Evolutionary conservation across 228 moss, liverwort and hornwort species (phyloP).

Genomic region (Sphagnum fallax): DNA sequence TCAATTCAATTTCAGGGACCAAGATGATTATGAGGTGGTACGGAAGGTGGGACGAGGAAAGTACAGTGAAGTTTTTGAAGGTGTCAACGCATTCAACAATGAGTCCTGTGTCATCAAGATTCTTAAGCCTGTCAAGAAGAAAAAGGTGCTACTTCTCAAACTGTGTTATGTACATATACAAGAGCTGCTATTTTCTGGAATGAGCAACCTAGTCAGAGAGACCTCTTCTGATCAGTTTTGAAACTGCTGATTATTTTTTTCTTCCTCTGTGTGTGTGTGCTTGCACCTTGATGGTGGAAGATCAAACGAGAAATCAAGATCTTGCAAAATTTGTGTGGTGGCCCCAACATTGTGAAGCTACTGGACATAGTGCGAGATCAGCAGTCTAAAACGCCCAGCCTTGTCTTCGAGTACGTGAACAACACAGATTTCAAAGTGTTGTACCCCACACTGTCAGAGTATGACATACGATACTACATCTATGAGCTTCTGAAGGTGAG

Average conservation of each 20-base stretch:
- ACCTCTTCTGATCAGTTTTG: too few relatives aligned
- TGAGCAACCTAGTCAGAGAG: too few relatives aligned
- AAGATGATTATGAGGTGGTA: constrained; percentile 41
- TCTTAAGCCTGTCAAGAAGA: constrained; percentile 40
- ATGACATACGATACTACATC: constrained; percentile 70
- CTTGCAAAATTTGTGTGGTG: constrained; percentile 61
- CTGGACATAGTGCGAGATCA: constrained; percentile 65
- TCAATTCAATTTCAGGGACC: constrained; percentile 13
- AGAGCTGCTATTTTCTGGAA: too few relatives aligned
- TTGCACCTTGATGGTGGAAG: constrained; percentile 4
- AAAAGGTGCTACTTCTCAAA: constrained; percentile 14
- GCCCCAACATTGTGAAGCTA: constrained; percentile 72
- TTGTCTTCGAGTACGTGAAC: constrained; percentile 70
- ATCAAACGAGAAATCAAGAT: constrained; percentile 76
- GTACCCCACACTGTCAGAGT: constrained; percentile 66
- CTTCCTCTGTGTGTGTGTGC: too few relatives aligned
- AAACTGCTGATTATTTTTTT: too few relatives aligned
- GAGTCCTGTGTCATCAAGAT: constrained; percentile 38
- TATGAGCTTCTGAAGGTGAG: constrained; percentile 65
- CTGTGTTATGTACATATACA: too few relatives aligned
- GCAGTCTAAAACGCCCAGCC: constrained; percentile 72
- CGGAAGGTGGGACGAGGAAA: constrained; percentile 39
- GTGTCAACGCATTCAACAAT: constrained; percentile 25
- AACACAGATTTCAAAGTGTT: constrained; percentile 72
- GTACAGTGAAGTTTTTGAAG: constrained; percentile 42